These are phyloP conservation scores for Sarocladium oryzae DNA, from an alignment of 2,329 filamentous ascomycete species.

Conservation along the genomic window DNA sequence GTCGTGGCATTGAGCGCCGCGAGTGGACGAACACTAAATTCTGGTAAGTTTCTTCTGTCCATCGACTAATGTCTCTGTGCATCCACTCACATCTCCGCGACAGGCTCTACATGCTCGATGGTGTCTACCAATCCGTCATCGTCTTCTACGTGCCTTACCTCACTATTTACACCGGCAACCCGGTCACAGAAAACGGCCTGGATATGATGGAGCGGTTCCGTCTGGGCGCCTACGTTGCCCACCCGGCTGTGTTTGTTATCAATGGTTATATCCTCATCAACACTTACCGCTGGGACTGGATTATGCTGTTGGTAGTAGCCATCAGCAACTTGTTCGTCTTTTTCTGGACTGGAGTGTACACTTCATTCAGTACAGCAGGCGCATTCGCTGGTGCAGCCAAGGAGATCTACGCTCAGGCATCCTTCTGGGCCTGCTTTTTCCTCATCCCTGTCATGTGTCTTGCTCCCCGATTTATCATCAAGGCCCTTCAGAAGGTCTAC, in stretches of 20 bases:
- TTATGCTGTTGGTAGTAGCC: constrained; percentile 74
- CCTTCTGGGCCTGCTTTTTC: constrained; percentile 81
- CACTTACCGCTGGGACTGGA: constrained; percentile 96
- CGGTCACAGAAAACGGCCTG: constrained; percentile 65
- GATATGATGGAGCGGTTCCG: constrained; percentile 73
- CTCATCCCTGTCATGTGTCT: constrained; percentile 76
- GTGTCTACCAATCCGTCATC: constrained; percentile 88
- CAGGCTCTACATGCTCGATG: constrained; percentile 91
- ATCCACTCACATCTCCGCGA: neutral
- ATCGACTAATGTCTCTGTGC: neutral
- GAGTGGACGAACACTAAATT: constrained; percentile 98
- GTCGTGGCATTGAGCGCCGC: constrained; percentile 86
- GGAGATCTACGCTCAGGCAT: constrained; percentile 72
- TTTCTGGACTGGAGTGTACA: constrained; percentile 92
- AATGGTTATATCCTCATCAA: constrained; percentile 95
- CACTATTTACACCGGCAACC: constrained; percentile 62
- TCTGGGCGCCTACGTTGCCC: constrained; percentile 81
- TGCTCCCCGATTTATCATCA: constrained; percentile 80
- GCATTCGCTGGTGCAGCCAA: constrained; percentile 69
- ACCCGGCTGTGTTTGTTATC: constrained; percentile 78
- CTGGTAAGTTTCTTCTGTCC: constrained; percentile 58
- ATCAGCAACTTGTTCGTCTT: constrained; percentile 85
- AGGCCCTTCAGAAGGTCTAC: constrained; percentile 88
- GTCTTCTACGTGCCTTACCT: constrained; percentile 91
- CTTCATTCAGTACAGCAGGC: constrained; percentile 39